A percentile compares a stretch with the other conserved stretches of the same genome.
Evolutionary conservation across 768 basidiomycete species (phyloP).

Genomic region (Roridomyces roridus): DNA sequence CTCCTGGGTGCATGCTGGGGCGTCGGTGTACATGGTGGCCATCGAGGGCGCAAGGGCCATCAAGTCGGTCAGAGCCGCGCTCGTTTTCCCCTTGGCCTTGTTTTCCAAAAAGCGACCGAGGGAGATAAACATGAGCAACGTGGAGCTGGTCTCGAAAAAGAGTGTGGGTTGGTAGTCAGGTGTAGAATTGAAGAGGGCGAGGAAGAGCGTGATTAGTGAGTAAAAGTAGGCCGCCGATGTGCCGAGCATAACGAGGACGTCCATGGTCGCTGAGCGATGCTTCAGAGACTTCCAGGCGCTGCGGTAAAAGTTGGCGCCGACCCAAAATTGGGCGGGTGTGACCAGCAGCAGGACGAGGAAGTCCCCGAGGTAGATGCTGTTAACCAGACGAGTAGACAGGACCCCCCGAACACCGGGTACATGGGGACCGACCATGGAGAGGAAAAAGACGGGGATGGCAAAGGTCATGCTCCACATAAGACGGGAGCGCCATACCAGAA

Average conservation of each 20-base stretch:
- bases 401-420: constrained; percentile 65
- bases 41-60: constrained; percentile 96
- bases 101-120: constrained; percentile 96
- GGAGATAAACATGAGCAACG: constrained; percentile 97
- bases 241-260: constrained; percentile 94
- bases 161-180: constrained; percentile 80
- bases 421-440: constrained; percentile 83
- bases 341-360: constrained; percentile 77
- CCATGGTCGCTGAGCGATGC: constrained; percentile 95
- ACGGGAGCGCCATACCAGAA: constrained; percentile 85
- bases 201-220: constrained; percentile 74
- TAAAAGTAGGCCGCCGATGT: constrained; percentile 95
- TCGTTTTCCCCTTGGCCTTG: constrained; percentile 95
- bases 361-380: constrained; percentile 86
- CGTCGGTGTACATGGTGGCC: constrained; percentile 94
- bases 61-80: constrained; percentile 93
- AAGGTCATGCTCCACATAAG: constrained; percentile 79
- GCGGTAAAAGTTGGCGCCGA: constrained; percentile 86
- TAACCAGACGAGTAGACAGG: constrained; percentile 55
- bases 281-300: constrained; percentile 91
- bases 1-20: constrained; percentile 78
- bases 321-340: constrained; percentile 92
- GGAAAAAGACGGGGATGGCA: constrained; percentile 92
- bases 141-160: constrained; percentile 99
- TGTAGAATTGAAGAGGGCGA: constrained; percentile 66